Evolutionary conservation across 2,329 filamentous ascomycete species (phyloP), one percentile per base, ranked within the genome.

Genomic region (Colletotrichum graminicola): DNA sequence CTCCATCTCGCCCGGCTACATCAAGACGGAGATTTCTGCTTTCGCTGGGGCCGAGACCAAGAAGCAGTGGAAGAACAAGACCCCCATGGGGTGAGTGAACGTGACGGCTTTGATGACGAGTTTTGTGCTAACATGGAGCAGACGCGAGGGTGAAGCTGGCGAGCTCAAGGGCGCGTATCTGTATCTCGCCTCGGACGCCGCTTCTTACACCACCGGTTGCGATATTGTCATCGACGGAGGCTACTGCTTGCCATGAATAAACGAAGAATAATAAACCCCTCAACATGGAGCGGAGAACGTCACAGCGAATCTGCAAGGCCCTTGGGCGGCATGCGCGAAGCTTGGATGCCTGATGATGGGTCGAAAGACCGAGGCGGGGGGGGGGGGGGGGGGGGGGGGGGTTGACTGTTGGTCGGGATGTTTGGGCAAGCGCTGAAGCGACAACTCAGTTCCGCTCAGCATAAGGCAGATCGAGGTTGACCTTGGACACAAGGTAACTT

Each of bases 101-200:
- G 32, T 3, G 45, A 43, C 29, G 10, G 47, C 41, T 23, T 60
- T 29, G 39, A 16, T 21, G 29, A 69, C 12, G 51, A 49, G 34
- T 55, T 49, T 16, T 5, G 18, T 29, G 55, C 74, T 77, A 67
- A 76, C 66, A n/a, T 54, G 3, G 2, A 60, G 61, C 49, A 88
- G 89, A 59, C 88, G 94, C 74, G 91, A 94, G 78, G 94, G 92
- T 12, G 85, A 90, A 74, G 84, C 89, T 3, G 88, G 89, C 72
- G 94, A 97, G 84, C 85, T 97, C 76, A 95, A 95, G 84, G 94
- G 93, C 26, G 92, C 92, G 23, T 97, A 93, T 79, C 82, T 97
- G 59, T 96, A 94, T 81, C 85, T 97, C 67, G 92, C 93, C 23
- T 93, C 91, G 18, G 93, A 97, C 80, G 93, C 93, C 5, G 89